A percentile compares a stretch with the other conserved stretches of the same genome.
Evolutionary conservation across 129 eudicot species (phyloP).

Genomic region (Tagetes erecta): DNA sequence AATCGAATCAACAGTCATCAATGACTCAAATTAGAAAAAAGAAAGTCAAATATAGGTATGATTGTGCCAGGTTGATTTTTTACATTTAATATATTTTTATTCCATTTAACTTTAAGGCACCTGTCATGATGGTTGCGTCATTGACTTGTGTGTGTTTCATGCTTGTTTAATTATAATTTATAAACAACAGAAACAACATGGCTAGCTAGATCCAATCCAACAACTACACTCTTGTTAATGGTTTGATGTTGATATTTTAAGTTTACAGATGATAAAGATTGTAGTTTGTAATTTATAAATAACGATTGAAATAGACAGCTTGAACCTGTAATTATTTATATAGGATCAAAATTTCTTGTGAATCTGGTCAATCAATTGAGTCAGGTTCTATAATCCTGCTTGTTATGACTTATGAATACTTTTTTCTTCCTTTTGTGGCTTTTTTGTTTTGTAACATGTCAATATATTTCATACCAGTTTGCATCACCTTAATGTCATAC

Average conservation of each 20-base stretch:
- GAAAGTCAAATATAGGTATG: no score
- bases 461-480: no score
- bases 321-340: background rate
- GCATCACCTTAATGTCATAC: no score
- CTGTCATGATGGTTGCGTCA: conserved; percentile 9
- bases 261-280: conserved; percentile 1
- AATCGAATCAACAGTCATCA: background rate
- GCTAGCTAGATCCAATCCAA: conserved; percentile 12
- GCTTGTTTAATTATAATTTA: background rate
- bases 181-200: conserved; percentile 22
- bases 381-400: no score
- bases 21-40: no score
- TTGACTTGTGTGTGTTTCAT: background rate
- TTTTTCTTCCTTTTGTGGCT: no score
- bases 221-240: background rate
- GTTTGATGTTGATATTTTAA: background rate
- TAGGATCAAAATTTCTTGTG: no score
- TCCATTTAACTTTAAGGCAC: background rate
- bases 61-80: no score
- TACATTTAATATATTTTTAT: no score
- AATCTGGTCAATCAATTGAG: background rate
- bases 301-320: background rate
- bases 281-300: no score
- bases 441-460: no score
- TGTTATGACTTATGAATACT: no score